Conservation (phyloP, 2,329 filamentous ascomycete species). For the Pseudogymnoascus sp. region DNA sequence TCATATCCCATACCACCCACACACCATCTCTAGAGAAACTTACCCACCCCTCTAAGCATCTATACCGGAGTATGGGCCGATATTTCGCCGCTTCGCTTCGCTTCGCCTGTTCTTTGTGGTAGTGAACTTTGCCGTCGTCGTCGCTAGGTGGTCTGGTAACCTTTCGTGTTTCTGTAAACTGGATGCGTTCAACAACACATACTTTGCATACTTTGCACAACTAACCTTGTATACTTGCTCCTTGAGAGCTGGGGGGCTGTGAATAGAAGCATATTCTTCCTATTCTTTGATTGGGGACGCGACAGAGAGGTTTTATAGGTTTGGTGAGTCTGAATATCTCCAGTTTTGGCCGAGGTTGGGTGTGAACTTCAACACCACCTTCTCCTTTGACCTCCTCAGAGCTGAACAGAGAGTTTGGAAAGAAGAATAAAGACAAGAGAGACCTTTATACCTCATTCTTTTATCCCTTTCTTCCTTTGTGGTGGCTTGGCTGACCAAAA, state of each 20-base stretch:
- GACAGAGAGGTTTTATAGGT: not conserved
- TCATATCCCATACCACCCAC: not conserved
- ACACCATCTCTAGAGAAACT: not conserved
- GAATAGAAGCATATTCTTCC: not conserved
- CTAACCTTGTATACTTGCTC: not conserved
- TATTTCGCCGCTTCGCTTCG: not conserved
- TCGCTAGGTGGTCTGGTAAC: not conserved
- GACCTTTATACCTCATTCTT: not conserved
- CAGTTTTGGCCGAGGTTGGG: not conserved
- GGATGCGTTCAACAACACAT: not conserved
- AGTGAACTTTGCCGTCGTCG: not conserved
- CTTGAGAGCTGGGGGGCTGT: not conserved
- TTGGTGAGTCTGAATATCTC: not conserved
- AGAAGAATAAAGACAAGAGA: not conserved
- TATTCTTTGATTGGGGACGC: not conserved
- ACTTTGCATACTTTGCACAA: not conserved
- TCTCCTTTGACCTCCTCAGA: not conserved
- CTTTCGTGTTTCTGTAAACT: not conserved
- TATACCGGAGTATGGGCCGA: not conserved
- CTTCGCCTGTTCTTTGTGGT: conserved; percentile 5
- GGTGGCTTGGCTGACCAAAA: not conserved
- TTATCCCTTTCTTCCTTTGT: not conserved
- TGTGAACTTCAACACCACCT: too few relatives aligned
- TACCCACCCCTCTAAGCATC: not conserved
- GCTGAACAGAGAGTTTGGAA: not conserved